Evolutionary conservation across 225 moss, liverwort and hornwort species (phyloP), one percentile per base, ranked within the genome.

Genomic region (Takakia lepidozioides): DNA sequence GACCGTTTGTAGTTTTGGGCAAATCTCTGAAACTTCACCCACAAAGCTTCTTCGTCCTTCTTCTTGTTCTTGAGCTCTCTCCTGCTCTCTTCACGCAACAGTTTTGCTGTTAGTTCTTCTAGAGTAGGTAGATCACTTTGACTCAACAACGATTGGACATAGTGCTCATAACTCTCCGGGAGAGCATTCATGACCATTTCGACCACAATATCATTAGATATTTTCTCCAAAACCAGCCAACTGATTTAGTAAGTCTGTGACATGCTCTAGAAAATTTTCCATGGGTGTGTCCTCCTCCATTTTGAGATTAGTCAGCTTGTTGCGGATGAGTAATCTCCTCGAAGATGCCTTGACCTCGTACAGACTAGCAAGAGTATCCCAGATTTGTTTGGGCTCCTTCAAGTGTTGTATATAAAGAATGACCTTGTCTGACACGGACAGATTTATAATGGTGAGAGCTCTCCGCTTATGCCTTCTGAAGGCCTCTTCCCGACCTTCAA

Each of bases 181-280:
- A 41, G 16, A 6, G 41, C 41, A 41, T 41, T 15, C 5, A 41
- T 6, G 5, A 41, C 41, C 41, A 19, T 41, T 19, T 41, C n/a
- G 4, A 41, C 41, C 6, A 41, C 41, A 41, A 41, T 16, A 19
- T 41, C 41, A 41, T 41, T n/a, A 4, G 4, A 6, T 14, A 41
- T 41, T 16, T 41, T 41, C 41, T 41, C 41, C 13, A 41, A 41
- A 41, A 41, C 18, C n/a, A 14, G 41, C 41, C 7, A 41, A n/a
- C 41, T 19, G n/a, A 41, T 41, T 41, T 3, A 41, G 16, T 3
- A 41, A 16, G n/a, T 41, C 18, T 14, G n/a, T 14, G 13, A 14
- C 16, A 41, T 6, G 4, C n/a, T 41, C 18, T 4, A 41, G n/a
- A 41, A 41, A 41, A 7, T 6, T 41, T 19, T 41, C 41, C 18